Percentiles rank a stretch among this genome's conserved stretches.
These are phyloP conservation scores for Sporisorium reilianum DNA, from an alignment of 1,284 basidiomycete species.

Conservation along the genomic window DNA sequence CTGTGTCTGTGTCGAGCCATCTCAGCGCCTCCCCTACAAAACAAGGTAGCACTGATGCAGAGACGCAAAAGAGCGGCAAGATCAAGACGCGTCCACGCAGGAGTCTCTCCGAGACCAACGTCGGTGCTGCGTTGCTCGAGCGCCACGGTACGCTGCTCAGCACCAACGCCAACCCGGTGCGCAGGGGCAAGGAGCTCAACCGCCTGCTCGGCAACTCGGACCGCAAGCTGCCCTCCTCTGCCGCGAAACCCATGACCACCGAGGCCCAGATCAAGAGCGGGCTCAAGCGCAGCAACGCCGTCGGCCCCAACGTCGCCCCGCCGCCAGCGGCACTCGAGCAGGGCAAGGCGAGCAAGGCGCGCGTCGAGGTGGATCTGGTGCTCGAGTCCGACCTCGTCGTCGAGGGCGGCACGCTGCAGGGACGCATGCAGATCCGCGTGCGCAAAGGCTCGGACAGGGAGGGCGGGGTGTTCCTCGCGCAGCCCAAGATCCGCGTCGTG, in stretches of 20 bases:
- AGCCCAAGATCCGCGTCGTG: slow-evolving; percentile 84
- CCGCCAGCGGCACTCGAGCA: slow-evolving; percentile 60
- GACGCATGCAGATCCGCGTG: slow-evolving; percentile 79
- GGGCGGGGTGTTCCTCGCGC: slow-evolving; percentile 76
- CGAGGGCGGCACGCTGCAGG: slow-evolving; percentile 83
- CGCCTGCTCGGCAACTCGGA: slow-evolving; percentile 56
- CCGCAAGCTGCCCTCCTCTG: slow-evolving; percentile 42
- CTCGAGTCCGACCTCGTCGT: slow-evolving; percentile 83
- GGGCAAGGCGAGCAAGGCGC: slow-evolving; percentile 72
- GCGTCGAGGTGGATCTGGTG: slow-evolving; percentile 85
- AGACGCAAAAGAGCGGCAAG: slow-evolving; percentile 13
- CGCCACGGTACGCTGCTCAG: slow-evolving; percentile 58
- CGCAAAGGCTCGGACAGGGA: slow-evolving; percentile 74
- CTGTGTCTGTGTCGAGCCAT: slow-evolving; percentile 8
- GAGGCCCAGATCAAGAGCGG: slow-evolving; percentile 13
- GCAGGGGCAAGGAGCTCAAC: slow-evolving; percentile 58
- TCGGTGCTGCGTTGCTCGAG: slow-evolving; percentile 39
- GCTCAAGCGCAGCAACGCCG: slow-evolving; percentile 35
- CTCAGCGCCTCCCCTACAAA: slow-evolving; percentile 9
- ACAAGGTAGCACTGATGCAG: not conserved
- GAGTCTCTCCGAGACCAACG: slow-evolving; percentile 39
- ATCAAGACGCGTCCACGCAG: slow-evolving; percentile 34
- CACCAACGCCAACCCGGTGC: slow-evolving; percentile 52
- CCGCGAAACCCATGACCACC: slow-evolving; percentile 17
- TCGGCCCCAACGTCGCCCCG: slow-evolving; percentile 21